Conservation (phyloP, 352 stramenopile genomes). For the Pythium oligandrum region DNA sequence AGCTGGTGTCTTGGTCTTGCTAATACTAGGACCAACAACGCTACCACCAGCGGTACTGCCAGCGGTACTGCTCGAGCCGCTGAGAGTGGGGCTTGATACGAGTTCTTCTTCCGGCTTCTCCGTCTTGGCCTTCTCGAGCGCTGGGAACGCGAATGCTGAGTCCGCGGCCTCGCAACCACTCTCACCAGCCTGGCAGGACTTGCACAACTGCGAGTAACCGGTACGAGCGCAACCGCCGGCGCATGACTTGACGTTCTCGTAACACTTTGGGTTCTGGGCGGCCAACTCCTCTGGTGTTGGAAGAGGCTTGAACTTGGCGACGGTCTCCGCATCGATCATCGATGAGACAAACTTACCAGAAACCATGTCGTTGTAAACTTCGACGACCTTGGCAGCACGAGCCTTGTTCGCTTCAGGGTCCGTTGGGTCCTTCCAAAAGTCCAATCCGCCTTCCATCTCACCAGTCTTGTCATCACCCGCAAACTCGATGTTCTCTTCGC, state of each 20-base stretch:
- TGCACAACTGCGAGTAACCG: conserved; percentile 20
- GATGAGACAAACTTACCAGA: conserved; percentile 1
- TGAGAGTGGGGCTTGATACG: no score
- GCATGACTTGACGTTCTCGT: conserved; percentile 19
- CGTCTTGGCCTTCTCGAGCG: conserved; percentile 7
- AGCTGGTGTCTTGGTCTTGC: no score
- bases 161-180: conserved; percentile 4
- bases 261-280: conserved; percentile 24
- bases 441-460: conserved; percentile 8
- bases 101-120: no score
- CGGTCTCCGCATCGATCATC: conserved; percentile 10
- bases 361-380: conserved; percentile 14
- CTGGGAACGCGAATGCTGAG: conserved; percentile 15
- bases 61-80: no score
- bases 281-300: conserved; percentile 16
- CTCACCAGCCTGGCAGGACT: conserved; percentile 6
- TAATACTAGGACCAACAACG: no score
- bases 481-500: conserved; percentile 18
- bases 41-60: no score
- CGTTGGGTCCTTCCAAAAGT: conserved; percentile 26
- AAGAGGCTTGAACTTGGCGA: conserved; percentile 10
- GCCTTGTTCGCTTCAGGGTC: conserved; percentile 13
- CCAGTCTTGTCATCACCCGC: conserved; percentile 5
- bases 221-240: conserved; percentile 14
- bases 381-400: conserved; percentile 17